phyloP scores from a whole-genome alignment of 768 basidiomycete species.

The Serendipita sp. region DNA sequence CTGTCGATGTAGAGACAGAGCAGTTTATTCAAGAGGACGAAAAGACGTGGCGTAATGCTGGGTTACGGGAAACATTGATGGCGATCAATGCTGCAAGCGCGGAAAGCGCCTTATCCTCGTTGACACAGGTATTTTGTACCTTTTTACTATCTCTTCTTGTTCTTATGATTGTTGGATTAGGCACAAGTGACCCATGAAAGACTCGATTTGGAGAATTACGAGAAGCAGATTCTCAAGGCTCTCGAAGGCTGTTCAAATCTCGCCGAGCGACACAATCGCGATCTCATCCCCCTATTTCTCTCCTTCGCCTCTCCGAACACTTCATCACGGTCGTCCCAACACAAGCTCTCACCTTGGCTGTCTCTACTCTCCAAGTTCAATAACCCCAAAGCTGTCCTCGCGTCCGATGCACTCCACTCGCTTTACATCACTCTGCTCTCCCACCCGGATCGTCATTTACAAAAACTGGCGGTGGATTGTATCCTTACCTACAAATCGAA shows the following conservation, averaged over 20 bases:
- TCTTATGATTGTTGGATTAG: constrained; percentile 13
- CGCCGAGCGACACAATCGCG: constrained; percentile 74
- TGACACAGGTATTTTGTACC: not conserved
- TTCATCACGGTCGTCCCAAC: constrained; percentile 22
- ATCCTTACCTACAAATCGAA: constrained; percentile 62
- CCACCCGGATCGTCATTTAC: constrained; percentile 67
- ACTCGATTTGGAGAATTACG: constrained; percentile 62
- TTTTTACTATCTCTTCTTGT: not conserved
- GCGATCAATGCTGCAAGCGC: not conserved
- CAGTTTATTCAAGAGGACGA: constrained; percentile 45
- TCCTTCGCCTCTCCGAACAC: constrained; percentile 15
- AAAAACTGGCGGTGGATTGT: constrained; percentile 59
- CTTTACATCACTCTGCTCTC: constrained; percentile 66
- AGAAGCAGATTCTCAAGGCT: constrained; percentile 57
- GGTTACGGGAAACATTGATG: constrained; percentile 39
- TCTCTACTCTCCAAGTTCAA: constrained; percentile 74
- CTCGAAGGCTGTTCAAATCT: constrained; percentile 54
- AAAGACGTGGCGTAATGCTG: constrained; percentile 60
- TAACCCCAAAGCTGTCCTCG: constrained; percentile 81
- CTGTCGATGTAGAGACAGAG: constrained; percentile 16
- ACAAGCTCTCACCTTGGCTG: constrained; percentile 61
- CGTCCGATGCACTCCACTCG: constrained; percentile 43
- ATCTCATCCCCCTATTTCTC: constrained; percentile 77
- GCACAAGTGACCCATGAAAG: constrained; percentile 28
- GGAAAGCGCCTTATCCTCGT: not conserved